Percentiles rank a stretch among this genome's conserved stretches.
These are phyloP conservation scores for Macrolepiota albuminosa DNA, from an alignment of 768 basidiomycete species.

Conservation along the genomic window DNA sequence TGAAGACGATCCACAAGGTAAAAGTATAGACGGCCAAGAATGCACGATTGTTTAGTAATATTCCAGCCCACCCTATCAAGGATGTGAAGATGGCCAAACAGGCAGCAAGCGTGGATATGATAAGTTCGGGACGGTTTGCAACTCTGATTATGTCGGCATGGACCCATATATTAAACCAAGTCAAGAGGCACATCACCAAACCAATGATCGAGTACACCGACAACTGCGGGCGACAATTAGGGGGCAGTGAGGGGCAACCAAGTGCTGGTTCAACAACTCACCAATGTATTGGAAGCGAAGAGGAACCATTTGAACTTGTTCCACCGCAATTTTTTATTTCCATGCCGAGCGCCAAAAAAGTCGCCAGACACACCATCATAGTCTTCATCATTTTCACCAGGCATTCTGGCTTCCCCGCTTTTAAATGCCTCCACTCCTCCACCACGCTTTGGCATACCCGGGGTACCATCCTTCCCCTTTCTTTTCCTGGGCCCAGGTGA, in stretches of 20 bases:
- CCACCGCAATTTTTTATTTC: slow-evolving; percentile 55
- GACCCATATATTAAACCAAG: slow-evolving; percentile 73
- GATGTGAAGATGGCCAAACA: slow-evolving; percentile 57
- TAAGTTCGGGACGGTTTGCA: slow-evolving; percentile 62
- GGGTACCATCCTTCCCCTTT: slow-evolving; percentile 26
- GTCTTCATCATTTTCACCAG: slow-evolving; percentile 46
- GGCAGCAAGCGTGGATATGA: slow-evolving; percentile 67
- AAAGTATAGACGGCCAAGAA: slow-evolving; percentile 80
- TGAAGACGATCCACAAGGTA: slow-evolving; percentile 71
- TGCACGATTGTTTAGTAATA: slow-evolving; percentile 77
- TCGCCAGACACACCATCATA: slow-evolving; percentile 41
- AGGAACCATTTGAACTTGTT: slow-evolving; percentile 79
- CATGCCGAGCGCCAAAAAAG: slow-evolving; percentile 38
- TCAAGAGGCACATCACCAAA: slow-evolving; percentile 63
- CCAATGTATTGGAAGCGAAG: slow-evolving; percentile 54
- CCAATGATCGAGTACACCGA: slow-evolving; percentile 55
- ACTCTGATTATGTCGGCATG: slow-evolving; percentile 69
- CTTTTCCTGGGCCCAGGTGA: slow-evolving; percentile 35
- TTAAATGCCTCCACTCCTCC: slow-evolving; percentile 69
- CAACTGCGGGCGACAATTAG: slow-evolving; percentile 26
- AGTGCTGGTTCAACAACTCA: slow-evolving; percentile 17
- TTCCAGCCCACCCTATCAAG: slow-evolving; percentile 72
- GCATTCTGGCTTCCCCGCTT: slow-evolving; percentile 49
- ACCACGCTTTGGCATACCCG: slow-evolving; percentile 50
- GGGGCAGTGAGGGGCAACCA: not conserved